Base-by-base conservation (phyloP, 768 basidiomycete species). In the Xerocomus spinulosus region DNA sequence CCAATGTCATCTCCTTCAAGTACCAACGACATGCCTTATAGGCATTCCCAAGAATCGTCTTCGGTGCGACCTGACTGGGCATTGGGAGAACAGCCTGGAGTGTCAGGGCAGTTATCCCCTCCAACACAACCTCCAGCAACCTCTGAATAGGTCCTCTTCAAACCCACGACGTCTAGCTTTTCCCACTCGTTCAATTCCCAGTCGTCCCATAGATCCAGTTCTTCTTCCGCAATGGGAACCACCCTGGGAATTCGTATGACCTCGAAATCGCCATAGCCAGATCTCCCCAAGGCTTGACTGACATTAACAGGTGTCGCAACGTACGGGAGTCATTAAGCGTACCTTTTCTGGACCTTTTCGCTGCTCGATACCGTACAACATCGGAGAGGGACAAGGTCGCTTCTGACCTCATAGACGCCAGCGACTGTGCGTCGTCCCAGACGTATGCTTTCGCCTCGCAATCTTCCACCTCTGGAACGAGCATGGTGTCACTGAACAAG, bases 91-190 rank as follows among this genome's bases (percentile, higher is more conserved):
- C 20, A 44, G 18, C 42, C 37, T n/a, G 42, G 13, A 2, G 17
- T 6, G 3, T 36, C 25, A 8, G 44, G 32, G 40, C 43, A 34
- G 37, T 43, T 29, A 20, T 33, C 42, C 24, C 25, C 43, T 9
- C 55, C 50, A 3, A 35, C 23, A 10, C 50, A 32, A 4, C 47
- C 48, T n/a, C 8, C 61, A 23, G 43, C 54, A 18, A 52, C 64
- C 42, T 67, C 62, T 0, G 59, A 59, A 43, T 64, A 64, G 14
- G 51, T 50, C 30, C 48, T 55, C 48, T 48, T 53, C 39, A 48
- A 39, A n/a, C 23, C 38, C 9, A 21, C n/a, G 9, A n/a, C 41
- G 18, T 61, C 56, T 6, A 67, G 15, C 25, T 49, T 53, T 28
- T 62, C 62, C 62, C 62, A 64, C n/a, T 50, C 61, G 2, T 38